These are phyloP conservation scores for Tulasnella sp. DNA, from an alignment of 768 basidiomycete species.

Conservation along the genomic window DNA sequence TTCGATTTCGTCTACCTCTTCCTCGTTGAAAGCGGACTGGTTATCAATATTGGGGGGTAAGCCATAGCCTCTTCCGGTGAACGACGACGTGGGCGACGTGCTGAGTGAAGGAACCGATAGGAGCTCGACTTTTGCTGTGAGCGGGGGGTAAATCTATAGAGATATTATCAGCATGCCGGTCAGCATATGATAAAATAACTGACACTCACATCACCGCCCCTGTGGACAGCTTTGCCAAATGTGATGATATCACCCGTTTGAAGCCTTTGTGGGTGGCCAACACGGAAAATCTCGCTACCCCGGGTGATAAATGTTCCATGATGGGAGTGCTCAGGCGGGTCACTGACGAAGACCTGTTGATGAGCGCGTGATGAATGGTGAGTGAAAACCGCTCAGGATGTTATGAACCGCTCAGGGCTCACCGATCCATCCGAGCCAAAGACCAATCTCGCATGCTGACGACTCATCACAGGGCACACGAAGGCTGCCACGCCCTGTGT, in stretches of 20 bases:
- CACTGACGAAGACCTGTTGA: constrained; percentile 9
- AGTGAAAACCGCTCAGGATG: neutral
- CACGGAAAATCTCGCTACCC: neutral
- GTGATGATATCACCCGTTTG: constrained; percentile 11
- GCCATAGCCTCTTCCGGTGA: constrained; percentile 6
- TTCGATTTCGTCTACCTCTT: constrained; percentile 2
- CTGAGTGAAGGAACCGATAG: neutral
- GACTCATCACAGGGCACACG: constrained; percentile 10
- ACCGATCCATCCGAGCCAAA: constrained; percentile 8
- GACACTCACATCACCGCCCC: constrained; percentile 5
- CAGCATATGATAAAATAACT: neutral
- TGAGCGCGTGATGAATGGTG: neutral
- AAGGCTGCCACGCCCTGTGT: neutral
- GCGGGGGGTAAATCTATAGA: constrained; percentile 1
- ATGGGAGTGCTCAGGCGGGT: constrained; percentile 10
- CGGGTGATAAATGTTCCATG: constrained; percentile 13
- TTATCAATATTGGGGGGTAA: constrained; percentile 11
- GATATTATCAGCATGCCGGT: neutral
- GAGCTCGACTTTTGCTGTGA: constrained; percentile 2
- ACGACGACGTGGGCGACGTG: neutral
- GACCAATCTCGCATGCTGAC: constrained; percentile 12
- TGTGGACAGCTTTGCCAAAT: constrained; percentile 12
- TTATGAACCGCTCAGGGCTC: too few species aligned
- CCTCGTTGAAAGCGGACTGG: neutral
- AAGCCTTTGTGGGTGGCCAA: neutral